Conservation (phyloP, 371 early-diverging fungal genomes). For the Caulochytrium protostelioides region DNA sequence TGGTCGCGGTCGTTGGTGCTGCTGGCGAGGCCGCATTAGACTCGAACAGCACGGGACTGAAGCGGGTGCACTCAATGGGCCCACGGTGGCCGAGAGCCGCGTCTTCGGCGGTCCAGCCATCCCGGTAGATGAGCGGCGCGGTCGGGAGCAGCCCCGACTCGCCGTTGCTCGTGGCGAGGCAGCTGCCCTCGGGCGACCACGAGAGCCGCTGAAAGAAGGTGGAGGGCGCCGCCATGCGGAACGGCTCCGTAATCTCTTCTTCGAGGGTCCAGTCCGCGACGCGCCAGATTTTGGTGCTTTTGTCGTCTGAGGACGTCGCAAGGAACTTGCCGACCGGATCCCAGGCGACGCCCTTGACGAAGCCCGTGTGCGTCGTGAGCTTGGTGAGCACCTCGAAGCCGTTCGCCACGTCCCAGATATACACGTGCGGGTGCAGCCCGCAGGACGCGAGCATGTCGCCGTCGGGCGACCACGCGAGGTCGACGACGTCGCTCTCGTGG, state of each 20-base stretch:
- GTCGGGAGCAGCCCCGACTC: slow-evolving; percentile 60
- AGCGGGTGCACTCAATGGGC: slow-evolving; percentile 48
- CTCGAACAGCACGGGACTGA: slow-evolving; percentile 59
- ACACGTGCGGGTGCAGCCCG: slow-evolving; percentile 60
- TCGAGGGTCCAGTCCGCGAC: slow-evolving; percentile 66
- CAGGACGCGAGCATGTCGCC: slow-evolving; percentile 72
- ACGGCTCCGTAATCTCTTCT: slow-evolving; percentile 48
- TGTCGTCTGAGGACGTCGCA: slow-evolving; percentile 82
- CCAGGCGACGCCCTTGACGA: slow-evolving; percentile 90
- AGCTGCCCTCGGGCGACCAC: slow-evolving; percentile 89
- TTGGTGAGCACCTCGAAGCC: slow-evolving; percentile 9
- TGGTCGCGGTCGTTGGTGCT: slow-evolving; percentile 2
- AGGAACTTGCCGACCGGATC: slow-evolving; percentile 86
- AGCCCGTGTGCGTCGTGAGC: slow-evolving; percentile 51
- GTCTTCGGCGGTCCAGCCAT: slow-evolving; percentile 54
- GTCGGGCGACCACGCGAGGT: slow-evolving; percentile 85
- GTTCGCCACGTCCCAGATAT: slow-evolving; percentile 51
- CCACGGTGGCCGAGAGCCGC: slow-evolving; percentile 72
- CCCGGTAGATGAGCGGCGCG: slow-evolving; percentile 56
- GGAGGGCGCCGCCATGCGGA: slow-evolving; percentile 41
- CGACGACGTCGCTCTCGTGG: slow-evolving; percentile 72
- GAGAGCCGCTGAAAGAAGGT: slow-evolving; percentile 77
- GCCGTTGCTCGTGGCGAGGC: slow-evolving; percentile 72
- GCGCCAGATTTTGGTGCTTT: slow-evolving; percentile 65
- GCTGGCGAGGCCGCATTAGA: slow-evolving; percentile 2